A percentile compares a stretch with the other conserved stretches of the same genome.
phyloP scores from a whole-genome alignment of 495 filamentous ascomycete species.

The Neurospora terricola region DNA sequence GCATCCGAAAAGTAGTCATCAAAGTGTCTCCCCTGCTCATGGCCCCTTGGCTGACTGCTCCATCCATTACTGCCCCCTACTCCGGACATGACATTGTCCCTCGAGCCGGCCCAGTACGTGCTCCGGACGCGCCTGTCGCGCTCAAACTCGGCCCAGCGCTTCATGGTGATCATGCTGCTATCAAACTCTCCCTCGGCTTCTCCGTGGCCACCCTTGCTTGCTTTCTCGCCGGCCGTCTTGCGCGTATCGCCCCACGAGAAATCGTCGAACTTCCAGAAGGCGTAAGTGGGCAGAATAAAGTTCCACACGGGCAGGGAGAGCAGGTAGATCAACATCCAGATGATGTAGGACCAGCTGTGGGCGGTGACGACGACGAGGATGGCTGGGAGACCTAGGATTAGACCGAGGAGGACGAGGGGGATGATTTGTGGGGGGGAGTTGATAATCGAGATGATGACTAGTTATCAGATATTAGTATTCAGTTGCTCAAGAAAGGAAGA shows the following conservation, averaged over 20 bases:
- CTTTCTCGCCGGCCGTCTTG: conserved; percentile 87
- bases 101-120: conserved; percentile 37
- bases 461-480: conserved; percentile 13
- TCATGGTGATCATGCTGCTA: conserved; percentile 97
- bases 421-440: conserved; percentile 79
- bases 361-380: conserved; percentile 91
- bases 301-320: conserved; percentile 95
- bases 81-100: conserved; percentile 25
- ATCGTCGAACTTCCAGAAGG: conserved; percentile 99
- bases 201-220: conserved; percentile 57
- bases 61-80: conserved; percentile 22
- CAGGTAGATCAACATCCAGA: conserved; percentile 97
- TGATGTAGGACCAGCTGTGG: conserved; percentile 85
- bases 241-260: conserved; percentile 99
- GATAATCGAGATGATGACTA: conserved; percentile 80
- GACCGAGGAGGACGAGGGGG: conserved; percentile 76
- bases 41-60: conserved; percentile 18
- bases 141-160: conserved; percentile 95
- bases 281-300: conserved; percentile 86
- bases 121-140: conserved; percentile 32
- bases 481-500: not conserved
- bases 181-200: conserved; percentile 95
- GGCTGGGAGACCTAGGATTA: conserved; percentile 90
- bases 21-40: conserved; percentile 29
- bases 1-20: conserved; percentile 44